A percentile compares a stretch with the other conserved stretches of the same genome.
Evolutionary conservation across 306 rosid genomes (phyloP).

Genomic region (Acacia acuminata): DNA sequence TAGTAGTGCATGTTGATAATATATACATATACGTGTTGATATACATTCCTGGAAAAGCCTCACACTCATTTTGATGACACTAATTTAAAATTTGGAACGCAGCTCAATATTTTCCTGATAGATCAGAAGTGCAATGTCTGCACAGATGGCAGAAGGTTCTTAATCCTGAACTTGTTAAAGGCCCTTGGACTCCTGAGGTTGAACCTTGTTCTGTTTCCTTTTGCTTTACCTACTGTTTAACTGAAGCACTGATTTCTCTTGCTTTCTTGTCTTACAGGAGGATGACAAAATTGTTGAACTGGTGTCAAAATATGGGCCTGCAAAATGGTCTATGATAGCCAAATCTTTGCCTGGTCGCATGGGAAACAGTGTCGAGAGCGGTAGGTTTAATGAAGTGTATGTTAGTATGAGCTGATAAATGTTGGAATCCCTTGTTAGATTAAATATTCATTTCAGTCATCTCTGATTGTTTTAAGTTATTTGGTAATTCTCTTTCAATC

Average conservation of each 20-base stretch:
- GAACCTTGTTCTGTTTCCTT: constrained; percentile 15
- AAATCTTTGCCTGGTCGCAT: constrained; percentile 97
- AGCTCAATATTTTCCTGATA: constrained; percentile 89
- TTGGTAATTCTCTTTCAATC: constrained; percentile 15
- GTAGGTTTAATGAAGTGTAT: constrained; percentile 44
- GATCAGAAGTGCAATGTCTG: constrained; percentile 97
- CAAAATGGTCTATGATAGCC: constrained; percentile 97
- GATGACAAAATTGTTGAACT: constrained; percentile 87
- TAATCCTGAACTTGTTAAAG: constrained; percentile 95
- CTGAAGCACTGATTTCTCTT: constrained; percentile 31
- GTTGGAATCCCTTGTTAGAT: not conserved
- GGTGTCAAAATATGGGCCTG: constrained; percentile 79
- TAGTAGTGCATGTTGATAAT: constrained; percentile 9
- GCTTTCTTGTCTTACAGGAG: constrained; percentile 61
- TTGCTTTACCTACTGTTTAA: constrained; percentile 10
- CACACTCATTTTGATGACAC: constrained; percentile 31
- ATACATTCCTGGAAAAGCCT: constrained; percentile 15
- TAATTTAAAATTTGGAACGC: constrained; percentile 48
- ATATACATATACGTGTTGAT: not conserved
- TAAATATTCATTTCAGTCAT: constrained; percentile 7
- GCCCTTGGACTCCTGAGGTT: constrained; percentile 98
- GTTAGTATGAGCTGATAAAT: constrained; percentile 20
- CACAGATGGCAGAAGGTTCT: constrained; percentile 99
- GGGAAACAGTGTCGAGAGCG: constrained; percentile 98
- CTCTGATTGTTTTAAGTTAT: constrained; percentile 16